Percentiles rank a stretch among this genome's conserved stretches.
phyloP scores from a whole-genome alignment of 768 basidiomycete species.

The Tulasnella sp. region DNA sequence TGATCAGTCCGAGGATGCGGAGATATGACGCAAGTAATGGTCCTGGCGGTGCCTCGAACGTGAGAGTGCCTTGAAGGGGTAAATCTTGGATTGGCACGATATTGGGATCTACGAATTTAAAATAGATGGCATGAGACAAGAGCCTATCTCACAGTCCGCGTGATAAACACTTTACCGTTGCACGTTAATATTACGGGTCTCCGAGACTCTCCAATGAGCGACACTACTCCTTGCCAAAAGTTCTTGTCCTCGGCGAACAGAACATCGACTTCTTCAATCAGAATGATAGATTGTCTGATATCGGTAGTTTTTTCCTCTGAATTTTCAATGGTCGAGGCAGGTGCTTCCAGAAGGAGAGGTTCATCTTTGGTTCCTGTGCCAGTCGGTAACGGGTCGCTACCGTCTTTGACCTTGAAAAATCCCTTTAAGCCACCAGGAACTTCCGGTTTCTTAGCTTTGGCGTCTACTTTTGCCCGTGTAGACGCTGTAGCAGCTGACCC shows the following conservation, averaged over 20 bases:
- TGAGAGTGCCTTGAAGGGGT: conserved; percentile 58
- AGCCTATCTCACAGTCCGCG: background rate
- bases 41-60: conserved; percentile 47
- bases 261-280: conserved; percentile 93
- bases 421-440: background rate
- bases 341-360: background rate
- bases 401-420: background rate
- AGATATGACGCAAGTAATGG: conserved; percentile 53
- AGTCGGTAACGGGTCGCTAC: too few species aligned
- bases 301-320: conserved; percentile 3
- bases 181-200: conserved; percentile 91
- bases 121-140: background rate
- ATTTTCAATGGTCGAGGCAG: conserved; percentile 2
- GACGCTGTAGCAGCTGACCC: background rate
- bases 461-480: background rate
- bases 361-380: too few species aligned
- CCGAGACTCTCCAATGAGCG: conserved; percentile 68
- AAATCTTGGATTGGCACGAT: conserved; percentile 61
- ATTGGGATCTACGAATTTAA: conserved; percentile 41
- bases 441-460: background rate
- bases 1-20: conserved; percentile 43
- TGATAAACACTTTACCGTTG: conserved; percentile 49
- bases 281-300: conserved; percentile 70
- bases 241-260: conserved; percentile 74
- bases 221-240: conserved; percentile 74